A percentile compares a stretch with the other conserved stretches of the same genome.
Conservation (phyloP, 116 monocot species). For the Iris pallida region DNA sequence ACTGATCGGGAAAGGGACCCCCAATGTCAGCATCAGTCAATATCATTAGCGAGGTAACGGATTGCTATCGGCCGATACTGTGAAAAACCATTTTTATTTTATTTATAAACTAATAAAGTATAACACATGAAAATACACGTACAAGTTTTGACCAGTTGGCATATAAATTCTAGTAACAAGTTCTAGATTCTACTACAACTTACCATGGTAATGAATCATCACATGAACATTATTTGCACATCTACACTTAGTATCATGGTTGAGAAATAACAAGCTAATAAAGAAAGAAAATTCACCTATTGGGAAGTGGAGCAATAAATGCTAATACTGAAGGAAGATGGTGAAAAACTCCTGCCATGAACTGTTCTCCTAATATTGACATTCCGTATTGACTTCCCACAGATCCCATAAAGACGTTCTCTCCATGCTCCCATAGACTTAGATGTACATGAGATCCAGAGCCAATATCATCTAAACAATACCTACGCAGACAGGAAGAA, state of each 20-base stretch:
- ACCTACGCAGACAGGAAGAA: constrained; percentile 32
- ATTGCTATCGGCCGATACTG: too few species aligned
- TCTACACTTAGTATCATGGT: neutral
- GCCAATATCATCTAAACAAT: constrained; percentile 61
- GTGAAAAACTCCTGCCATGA: constrained; percentile 87
- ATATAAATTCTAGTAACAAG: too few species aligned
- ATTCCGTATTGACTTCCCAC: constrained; percentile 71
- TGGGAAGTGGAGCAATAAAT: constrained; percentile 85
- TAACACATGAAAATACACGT: too few species aligned
- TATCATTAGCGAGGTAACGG: too few species aligned
- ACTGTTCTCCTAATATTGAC: constrained; percentile 79
- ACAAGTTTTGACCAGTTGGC: too few species aligned
- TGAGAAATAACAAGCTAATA: neutral
- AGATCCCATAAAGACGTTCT: constrained; percentile 86
- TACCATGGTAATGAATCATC: too few species aligned
- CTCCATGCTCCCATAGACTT: constrained; percentile 78
- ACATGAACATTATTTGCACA: too few species aligned
- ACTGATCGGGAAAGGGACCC: too few species aligned
- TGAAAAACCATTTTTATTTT: too few species aligned
- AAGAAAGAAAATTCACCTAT: constrained; percentile 54
- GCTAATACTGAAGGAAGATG: constrained; percentile 95
- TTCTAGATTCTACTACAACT: too few species aligned
- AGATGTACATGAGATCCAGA: constrained; percentile 93
- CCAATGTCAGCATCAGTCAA: too few species aligned
- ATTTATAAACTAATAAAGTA: too few species aligned